These are phyloP conservation scores for Diaporthe sp. DNA, from an alignment of 2,329 filamentous ascomycete genomes.

Conservation along the genomic window DNA sequence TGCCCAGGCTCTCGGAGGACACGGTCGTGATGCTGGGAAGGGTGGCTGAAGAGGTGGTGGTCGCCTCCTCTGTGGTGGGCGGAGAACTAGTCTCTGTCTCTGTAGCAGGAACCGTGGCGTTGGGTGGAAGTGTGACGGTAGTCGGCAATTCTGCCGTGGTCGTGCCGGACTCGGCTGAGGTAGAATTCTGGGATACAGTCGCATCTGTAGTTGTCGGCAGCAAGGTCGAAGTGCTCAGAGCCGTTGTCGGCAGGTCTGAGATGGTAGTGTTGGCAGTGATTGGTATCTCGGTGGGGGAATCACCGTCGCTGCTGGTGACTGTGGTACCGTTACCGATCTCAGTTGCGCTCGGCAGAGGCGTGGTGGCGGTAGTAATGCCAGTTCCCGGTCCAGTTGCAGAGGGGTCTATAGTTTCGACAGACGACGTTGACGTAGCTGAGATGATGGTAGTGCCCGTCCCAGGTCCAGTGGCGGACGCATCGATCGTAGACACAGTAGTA, in stretches of 20 bases:
- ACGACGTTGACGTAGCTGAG: neutral
- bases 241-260: slow-evolving; percentile 26
- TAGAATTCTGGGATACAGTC: slow-evolving; percentile 37
- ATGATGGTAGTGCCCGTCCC: slow-evolving; percentile 25
- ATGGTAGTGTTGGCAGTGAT: slow-evolving; percentile 39
- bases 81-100: slow-evolving; percentile 25
- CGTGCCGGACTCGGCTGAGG: slow-evolving; percentile 34
- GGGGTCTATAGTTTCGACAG: slow-evolving; percentile 15
- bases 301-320: slow-evolving; percentile 3
- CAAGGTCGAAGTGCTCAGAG: slow-evolving; percentile 26
- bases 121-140: slow-evolving; percentile 36
- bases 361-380: slow-evolving; percentile 37
- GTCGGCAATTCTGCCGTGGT: slow-evolving; percentile 36
- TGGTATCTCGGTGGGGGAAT: slow-evolving; percentile 26
- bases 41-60: slow-evolving; percentile 46
- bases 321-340: slow-evolving; percentile 16
- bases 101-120: slow-evolving; percentile 19
- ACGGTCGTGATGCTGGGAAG: slow-evolving; percentile 13
- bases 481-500: neutral
- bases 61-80: slow-evolving; percentile 58
- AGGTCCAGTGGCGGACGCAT: slow-evolving; percentile 13
- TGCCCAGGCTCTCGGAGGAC: slow-evolving; percentile 39
- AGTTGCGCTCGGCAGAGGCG: slow-evolving; percentile 24
- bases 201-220: slow-evolving; percentile 25
- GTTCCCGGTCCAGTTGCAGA: slow-evolving; percentile 35